Percentiles rank a stretch among this genome's conserved stretches.
Conservation (phyloP, 2,329 filamentous ascomycete species). For the Alternaria triticina region DNA sequence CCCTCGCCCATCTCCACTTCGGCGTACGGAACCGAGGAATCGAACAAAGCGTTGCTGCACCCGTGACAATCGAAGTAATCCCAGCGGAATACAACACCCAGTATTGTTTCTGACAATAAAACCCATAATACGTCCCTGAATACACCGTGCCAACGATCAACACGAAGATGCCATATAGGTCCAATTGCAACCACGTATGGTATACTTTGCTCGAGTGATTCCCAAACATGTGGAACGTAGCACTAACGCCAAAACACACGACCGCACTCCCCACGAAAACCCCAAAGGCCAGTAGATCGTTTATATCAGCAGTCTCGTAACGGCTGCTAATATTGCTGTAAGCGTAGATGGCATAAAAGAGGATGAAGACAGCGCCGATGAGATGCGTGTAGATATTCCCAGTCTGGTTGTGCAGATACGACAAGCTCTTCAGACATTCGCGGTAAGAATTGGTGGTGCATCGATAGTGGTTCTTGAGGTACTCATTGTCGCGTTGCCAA, state of each 20-base stretch:
- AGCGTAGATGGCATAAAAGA: neutral
- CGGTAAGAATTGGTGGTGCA: constrained; percentile 3
- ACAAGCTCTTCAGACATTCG: constrained; percentile 3
- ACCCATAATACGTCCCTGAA: constrained; percentile 10
- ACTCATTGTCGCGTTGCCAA: constrained; percentile 15
- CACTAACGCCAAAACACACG: constrained; percentile 7
- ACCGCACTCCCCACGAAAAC: constrained; percentile 2
- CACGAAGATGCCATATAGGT: constrained; percentile 9
- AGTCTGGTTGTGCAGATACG: constrained; percentile 8
- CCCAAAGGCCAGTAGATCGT: constrained; percentile 5
- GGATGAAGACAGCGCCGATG: neutral
- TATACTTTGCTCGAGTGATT: constrained; percentile 8
- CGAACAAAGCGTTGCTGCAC: constrained; percentile 5
- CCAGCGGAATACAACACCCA: constrained; percentile 6
- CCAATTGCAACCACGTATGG: constrained; percentile 4
- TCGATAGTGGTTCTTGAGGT: constrained; percentile 1
- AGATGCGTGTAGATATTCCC: constrained; percentile 10
- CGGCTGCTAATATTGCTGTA: neutral
- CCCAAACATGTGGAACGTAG: constrained; percentile 7
- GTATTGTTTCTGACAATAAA: constrained; percentile 4
- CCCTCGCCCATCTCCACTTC: constrained; percentile 8
- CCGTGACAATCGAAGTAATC: neutral
- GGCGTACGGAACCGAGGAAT: constrained; percentile 5
- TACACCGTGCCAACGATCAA: constrained; percentile 10
- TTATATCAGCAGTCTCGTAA: constrained; percentile 1